phyloP scores from a whole-genome alignment of 2,329 filamentous ascomycete species.

The Cordyceps cateniannulata region DNA sequence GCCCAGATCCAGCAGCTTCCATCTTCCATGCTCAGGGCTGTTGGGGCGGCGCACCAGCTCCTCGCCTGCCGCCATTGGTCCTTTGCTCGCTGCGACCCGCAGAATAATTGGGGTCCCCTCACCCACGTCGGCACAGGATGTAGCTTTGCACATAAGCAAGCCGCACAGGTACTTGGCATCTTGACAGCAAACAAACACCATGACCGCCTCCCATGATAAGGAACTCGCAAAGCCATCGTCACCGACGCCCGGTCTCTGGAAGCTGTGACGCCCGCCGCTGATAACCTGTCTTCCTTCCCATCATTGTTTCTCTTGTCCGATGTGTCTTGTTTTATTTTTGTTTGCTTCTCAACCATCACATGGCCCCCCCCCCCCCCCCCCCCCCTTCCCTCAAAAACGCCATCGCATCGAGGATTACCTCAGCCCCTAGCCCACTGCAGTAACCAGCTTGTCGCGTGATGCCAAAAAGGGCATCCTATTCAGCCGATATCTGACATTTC shows the following conservation, averaged over 20 bases:
- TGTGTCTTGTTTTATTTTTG: neutral
- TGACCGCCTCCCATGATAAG: neutral
- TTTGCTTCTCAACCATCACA: neutral
- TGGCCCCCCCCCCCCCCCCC: neutral
- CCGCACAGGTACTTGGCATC: neutral
- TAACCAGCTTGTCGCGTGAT: neutral
- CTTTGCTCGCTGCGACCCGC: neutral
- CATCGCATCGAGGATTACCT: neutral
- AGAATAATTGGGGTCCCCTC: slow-evolving; percentile 8
- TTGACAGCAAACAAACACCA: neutral
- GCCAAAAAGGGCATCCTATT: neutral
- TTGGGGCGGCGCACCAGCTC: slow-evolving; percentile 3
- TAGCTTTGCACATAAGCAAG: neutral
- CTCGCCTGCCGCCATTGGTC: neutral
- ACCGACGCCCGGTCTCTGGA: neutral
- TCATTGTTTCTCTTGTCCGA: neutral
- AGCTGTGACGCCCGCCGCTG: neutral
- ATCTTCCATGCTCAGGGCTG: slow-evolving; percentile 10
- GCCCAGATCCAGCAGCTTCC: slow-evolving; percentile 12
- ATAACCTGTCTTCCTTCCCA: neutral
- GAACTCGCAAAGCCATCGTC: neutral
- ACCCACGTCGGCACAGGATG: neutral
- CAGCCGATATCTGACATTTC: neutral
- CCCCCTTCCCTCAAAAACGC: neutral
- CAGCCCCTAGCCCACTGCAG: neutral